These are phyloP conservation scores for Colletotrichum sp. DNA, from an alignment of 2,329 filamentous ascomycete species.

Conservation along the genomic window DNA sequence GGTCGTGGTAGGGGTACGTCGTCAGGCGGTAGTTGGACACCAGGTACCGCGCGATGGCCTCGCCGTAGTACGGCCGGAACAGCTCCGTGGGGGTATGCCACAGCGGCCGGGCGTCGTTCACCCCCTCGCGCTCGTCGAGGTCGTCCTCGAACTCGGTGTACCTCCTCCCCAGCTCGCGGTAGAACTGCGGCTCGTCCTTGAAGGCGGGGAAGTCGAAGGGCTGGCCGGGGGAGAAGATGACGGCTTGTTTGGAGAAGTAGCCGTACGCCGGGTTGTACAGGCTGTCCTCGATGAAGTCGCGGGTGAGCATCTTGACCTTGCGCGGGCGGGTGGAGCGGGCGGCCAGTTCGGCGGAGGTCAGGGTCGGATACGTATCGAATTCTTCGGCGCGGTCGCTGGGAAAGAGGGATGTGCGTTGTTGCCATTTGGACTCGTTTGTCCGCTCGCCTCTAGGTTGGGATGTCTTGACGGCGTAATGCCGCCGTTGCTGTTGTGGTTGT, in stretches of 20 bases:
- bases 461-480: slow-evolving; percentile 26
- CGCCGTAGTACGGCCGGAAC: slow-evolving; percentile 95
- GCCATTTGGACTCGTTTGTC: slow-evolving; percentile 76
- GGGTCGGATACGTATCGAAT: slow-evolving; percentile 79
- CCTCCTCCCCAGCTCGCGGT: slow-evolving; percentile 73
- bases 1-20: slow-evolving; percentile 92
- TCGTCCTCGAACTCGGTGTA: slow-evolving; percentile 91
- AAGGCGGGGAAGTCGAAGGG: slow-evolving; percentile 88
- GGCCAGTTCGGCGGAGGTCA: slow-evolving; percentile 82
- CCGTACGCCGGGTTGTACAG: slow-evolving; percentile 94
- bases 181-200: slow-evolving; percentile 85
- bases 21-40: slow-evolving; percentile 95
- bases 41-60: slow-evolving; percentile 95
- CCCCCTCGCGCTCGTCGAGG: slow-evolving; percentile 72
- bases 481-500: slow-evolving; percentile 26
- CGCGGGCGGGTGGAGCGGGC: slow-evolving; percentile 75
- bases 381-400: slow-evolving; percentile 80
- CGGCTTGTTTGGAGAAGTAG: slow-evolving; percentile 95
- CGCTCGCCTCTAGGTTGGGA: slow-evolving; percentile 27
- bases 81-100: slow-evolving; percentile 99
- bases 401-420: slow-evolving; percentile 78
- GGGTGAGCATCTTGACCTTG: slow-evolving; percentile 93
- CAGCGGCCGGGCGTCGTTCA: slow-evolving; percentile 80
- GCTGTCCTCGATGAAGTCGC: slow-evolving; percentile 98
- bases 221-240: slow-evolving; percentile 91